Base-by-base conservation (phyloP, 1,284 basidiomycete species). In the Ustilago loliicola region DNA sequence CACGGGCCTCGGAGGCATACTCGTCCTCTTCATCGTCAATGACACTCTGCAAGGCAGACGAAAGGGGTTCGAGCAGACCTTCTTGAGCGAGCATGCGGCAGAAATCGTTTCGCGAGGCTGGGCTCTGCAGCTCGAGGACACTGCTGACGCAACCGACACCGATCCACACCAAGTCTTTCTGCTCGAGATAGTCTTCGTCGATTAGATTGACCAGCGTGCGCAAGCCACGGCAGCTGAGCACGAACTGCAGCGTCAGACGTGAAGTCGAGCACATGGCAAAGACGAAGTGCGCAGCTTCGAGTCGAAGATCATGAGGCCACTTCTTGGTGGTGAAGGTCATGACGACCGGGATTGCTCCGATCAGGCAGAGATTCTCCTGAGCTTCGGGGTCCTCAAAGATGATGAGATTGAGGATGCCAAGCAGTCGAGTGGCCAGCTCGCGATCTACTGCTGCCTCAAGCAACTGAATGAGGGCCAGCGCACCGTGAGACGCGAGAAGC, bases 1-100 rank as follows among this genome's bases (percentile, higher is more conserved):
- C 89, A 87, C 94, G 94, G 88, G 93, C 93, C 64, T 93, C 92
- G 4, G 90, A 89, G 2, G 81, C 82, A 38, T 76, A 80, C n/a
- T 73, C 67, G 17, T 91, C 89, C 60, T 91, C 91, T 21, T 91
- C 90, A 75, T 91, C 92, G 3, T 91, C 90, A 89, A 96, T 93
- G 62, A 98, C 93, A 79, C 94, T 93, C 61, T 96, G 88, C 45
- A 99, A 87, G 0, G 96, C 95, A 0, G 93, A 92, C 0, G 95
- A 95, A 1, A 99, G 88, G 0, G 96, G 96, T 79, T 98, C 96
- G 40, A 98, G 89, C 6, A 98, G 89, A 19, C 96, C 96, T 87
- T 98, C 96, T 27, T 94, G 91, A 34, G 97, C 95, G 87, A 98
- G 96, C 93, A 98, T 97, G 19, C 96, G 91, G 85, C 96, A 98